phyloP scores from a whole-genome alignment of 352 stramenopile species.

The Pythium rishiriense region DNA sequence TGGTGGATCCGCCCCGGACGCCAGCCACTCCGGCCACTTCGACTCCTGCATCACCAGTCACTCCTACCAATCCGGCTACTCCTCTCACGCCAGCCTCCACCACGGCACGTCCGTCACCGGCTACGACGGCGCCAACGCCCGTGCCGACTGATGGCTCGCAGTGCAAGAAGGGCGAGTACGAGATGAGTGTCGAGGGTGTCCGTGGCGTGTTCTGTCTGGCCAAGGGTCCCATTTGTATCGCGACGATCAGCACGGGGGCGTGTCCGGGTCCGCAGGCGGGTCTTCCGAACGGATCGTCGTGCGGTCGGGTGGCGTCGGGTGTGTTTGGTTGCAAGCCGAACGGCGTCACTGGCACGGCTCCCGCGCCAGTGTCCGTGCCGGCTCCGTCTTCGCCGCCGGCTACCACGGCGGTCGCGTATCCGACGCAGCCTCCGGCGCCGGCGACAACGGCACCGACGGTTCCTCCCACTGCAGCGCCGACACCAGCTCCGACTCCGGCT shows the following conservation, averaged over 20 bases:
- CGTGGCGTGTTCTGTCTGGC: constrained; percentile 14
- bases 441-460: neutral
- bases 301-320: constrained; percentile 11
- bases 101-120: too few species aligned
- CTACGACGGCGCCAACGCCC: too few species aligned
- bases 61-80: too few species aligned
- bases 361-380: neutral
- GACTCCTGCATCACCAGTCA: too few species aligned
- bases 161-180: neutral
- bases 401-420: neutral
- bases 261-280: constrained; percentile 16
- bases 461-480: too few species aligned
- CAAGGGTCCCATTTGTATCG: constrained; percentile 4
- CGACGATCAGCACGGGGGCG: neutral
- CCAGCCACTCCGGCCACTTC: too few species aligned
- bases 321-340: constrained; percentile 23
- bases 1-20: too few species aligned
- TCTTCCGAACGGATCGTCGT: constrained; percentile 13
- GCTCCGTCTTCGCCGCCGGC: neutral
- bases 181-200: constrained; percentile 21
- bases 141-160: too few species aligned
- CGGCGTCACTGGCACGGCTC: neutral
- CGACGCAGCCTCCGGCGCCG: neutral
- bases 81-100: too few species aligned
- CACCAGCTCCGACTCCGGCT: neutral